A percentile compares a stretch with the other conserved stretches of the same genome.
Evolutionary conservation across 768 basidiomycete genomes (phyloP).

Genomic region (Serendipita sp.): DNA sequence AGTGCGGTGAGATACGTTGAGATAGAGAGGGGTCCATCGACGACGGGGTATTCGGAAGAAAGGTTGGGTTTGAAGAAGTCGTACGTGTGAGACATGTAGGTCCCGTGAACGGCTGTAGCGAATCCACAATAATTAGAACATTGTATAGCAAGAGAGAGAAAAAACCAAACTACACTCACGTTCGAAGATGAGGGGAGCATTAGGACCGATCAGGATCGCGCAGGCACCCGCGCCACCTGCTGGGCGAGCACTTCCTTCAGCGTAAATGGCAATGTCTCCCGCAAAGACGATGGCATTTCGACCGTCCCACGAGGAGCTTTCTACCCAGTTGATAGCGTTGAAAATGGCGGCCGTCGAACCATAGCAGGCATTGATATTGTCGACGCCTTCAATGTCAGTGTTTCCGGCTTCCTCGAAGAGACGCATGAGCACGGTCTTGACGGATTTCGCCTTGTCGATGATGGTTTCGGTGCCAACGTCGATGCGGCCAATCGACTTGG

Average conservation of each 20-base stretch:
- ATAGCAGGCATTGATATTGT: conserved; percentile 99
- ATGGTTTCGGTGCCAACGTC: conserved; percentile 99
- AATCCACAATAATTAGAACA: not conserved
- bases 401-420: conserved; percentile 88
- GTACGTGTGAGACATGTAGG: conserved; percentile 93
- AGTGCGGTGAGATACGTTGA: conserved; percentile 90
- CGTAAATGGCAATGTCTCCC: conserved; percentile 97
- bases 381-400: conserved; percentile 95
- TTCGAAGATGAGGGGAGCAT: conserved; percentile 89
- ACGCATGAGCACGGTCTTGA: conserved; percentile 97
- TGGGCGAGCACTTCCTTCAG: conserved; percentile 86
- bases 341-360: conserved; percentile 97
- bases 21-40: conserved; percentile 93
- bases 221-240: conserved; percentile 94
- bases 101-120: conserved; percentile 75
- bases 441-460: conserved; percentile 98
- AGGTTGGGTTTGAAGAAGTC: conserved; percentile 99
- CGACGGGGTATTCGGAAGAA: conserved; percentile 87
- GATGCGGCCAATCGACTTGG: conserved; percentile 89
- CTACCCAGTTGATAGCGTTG: conserved; percentile 98
- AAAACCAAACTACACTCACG: conserved; percentile 64
- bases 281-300: conserved; percentile 93
- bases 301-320: conserved; percentile 92
- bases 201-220: conserved; percentile 89
- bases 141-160: not conserved